These are phyloP conservation scores for Colletotrichum godetiae DNA, from an alignment of 2,329 filamentous ascomycete species.

Conservation along the genomic window DNA sequence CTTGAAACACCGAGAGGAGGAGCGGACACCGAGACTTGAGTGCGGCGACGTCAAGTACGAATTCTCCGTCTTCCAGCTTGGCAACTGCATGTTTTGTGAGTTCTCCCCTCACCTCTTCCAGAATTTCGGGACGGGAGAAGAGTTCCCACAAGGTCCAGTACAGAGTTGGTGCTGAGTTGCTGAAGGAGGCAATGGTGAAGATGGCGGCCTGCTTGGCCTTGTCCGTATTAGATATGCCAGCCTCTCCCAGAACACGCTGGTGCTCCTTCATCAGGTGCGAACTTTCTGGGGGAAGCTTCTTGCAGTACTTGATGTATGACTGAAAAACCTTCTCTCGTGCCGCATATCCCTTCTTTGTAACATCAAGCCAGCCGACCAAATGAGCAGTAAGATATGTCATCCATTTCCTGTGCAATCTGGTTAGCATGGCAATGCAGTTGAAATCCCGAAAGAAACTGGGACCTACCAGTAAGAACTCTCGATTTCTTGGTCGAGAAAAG, in stretches of 20 bases:
- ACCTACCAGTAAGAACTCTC: slow-evolving; percentile 30
- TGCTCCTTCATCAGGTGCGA: slow-evolving; percentile 30
- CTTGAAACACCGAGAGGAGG: slow-evolving; percentile 49
- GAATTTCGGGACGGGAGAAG: slow-evolving; percentile 50
- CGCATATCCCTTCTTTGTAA: slow-evolving; percentile 24
- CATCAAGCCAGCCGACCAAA: slow-evolving; percentile 18
- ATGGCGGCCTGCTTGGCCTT: slow-evolving; percentile 4
- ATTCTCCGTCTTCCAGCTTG: background rate
- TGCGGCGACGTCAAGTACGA: slow-evolving; percentile 45
- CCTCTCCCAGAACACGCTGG: slow-evolving; percentile 22
- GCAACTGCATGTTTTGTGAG: slow-evolving; percentile 39
- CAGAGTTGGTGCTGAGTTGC: slow-evolving; percentile 53
- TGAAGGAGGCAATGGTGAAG: slow-evolving; percentile 20
- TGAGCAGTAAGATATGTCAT: slow-evolving; percentile 17
- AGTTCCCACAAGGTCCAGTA: slow-evolving; percentile 60
- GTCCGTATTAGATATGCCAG: slow-evolving; percentile 18
- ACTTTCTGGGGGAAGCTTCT: slow-evolving; percentile 13
- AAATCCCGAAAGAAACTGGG: background rate
- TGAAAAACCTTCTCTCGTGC: slow-evolving; percentile 36
- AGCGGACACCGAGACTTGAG: slow-evolving; percentile 48
- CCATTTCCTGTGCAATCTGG: slow-evolving; percentile 16
- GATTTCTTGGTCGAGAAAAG: slow-evolving; percentile 25
- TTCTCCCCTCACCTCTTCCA: slow-evolving; percentile 52
- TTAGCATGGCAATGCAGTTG: background rate
- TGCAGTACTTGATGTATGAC: slow-evolving; percentile 35